Percentiles rank a stretch among this genome's conserved stretches.
Evolutionary conservation across 352 stramenopile species (phyloP).

Genomic region (Phytophthora capsici): DNA sequence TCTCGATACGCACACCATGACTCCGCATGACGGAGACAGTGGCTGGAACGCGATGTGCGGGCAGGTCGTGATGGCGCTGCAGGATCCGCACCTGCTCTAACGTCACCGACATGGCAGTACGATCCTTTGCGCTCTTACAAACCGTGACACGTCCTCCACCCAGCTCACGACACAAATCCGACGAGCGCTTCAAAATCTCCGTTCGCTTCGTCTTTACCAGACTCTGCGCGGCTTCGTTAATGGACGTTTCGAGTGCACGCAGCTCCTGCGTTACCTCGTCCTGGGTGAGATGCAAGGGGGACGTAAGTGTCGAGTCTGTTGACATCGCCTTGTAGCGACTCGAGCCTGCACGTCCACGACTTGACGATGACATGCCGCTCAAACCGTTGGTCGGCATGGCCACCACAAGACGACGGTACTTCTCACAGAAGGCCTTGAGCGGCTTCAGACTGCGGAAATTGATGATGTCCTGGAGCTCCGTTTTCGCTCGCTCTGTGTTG

Average conservation of each 20-base stretch:
- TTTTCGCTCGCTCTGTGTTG: conserved; percentile 89
- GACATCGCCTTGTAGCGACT: conserved; percentile 67
- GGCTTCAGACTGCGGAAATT: conserved; percentile 88
- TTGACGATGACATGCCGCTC: conserved; percentile 38
- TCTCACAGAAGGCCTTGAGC: conserved; percentile 84
- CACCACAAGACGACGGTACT: conserved; percentile 74
- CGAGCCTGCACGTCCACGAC: conserved; percentile 38
- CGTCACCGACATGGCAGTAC: conserved; percentile 98
- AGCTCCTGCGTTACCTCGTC: conserved; percentile 79
- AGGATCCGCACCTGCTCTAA: conserved; percentile 94
- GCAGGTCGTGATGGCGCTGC: conserved; percentile 84
- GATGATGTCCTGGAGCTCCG: conserved; percentile 89
- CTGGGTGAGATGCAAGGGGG: conserved; percentile 66
- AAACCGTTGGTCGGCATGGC: conserved; percentile 53
- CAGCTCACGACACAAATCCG: conserved; percentile 85
- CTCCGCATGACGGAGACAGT: conserved; percentile 90
- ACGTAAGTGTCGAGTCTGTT: conserved; percentile 52
- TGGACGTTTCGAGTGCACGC: conserved; percentile 60
- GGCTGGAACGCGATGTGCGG: conserved; percentile 69
- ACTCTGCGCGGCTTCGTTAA: conserved; percentile 83
- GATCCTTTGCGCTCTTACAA: conserved; percentile 98
- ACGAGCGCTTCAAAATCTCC: conserved; percentile 84
- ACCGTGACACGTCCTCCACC: conserved; percentile 94
- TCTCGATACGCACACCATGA: conserved; percentile 88
- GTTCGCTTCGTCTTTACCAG: conserved; percentile 88